Percentiles rank a stretch among this genome's conserved stretches.
phyloP scores from a whole-genome alignment of 306 rosid genomes.

The Rosa chinensis region DNA sequence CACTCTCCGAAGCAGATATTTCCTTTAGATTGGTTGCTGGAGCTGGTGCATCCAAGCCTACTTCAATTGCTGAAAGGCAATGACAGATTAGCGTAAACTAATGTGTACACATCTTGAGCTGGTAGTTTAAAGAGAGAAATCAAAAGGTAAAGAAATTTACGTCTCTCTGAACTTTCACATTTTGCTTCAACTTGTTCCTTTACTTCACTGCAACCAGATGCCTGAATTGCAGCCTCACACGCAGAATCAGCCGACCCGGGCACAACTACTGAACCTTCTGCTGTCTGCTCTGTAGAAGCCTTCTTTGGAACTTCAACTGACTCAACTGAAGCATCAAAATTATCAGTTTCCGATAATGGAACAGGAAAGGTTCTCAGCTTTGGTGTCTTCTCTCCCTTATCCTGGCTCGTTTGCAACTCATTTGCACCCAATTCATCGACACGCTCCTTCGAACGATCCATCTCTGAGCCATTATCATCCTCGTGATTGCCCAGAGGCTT shows the following conservation, averaged over 20 bases:
- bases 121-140: constrained; percentile 2
- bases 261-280: constrained; percentile 39
- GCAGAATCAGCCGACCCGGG: constrained; percentile 33
- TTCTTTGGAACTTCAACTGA: constrained; percentile 33
- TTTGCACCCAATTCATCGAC: constrained; percentile 30
- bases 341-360: constrained; percentile 45
- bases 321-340: constrained; percentile 44
- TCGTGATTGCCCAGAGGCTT: constrained; percentile 40
- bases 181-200: constrained; percentile 52
- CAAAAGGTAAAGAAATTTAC: constrained; percentile 49
- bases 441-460: constrained; percentile 35
- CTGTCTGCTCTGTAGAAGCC: constrained; percentile 43
- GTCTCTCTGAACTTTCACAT: constrained; percentile 47
- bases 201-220: constrained; percentile 40
- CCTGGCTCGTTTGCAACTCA: constrained; percentile 44
- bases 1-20: constrained; percentile 36
- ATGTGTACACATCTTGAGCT: constrained; percentile 22
- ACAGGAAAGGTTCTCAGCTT: constrained; percentile 43
- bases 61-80: constrained; percentile 48
- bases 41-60: constrained; percentile 40
- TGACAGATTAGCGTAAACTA: constrained; percentile 21
- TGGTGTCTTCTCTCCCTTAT: constrained; percentile 44
- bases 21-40: constrained; percentile 41
- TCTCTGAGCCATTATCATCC: constrained; percentile 37
- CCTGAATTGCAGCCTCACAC: constrained; percentile 33